Base-by-base conservation (phyloP, 495 filamentous ascomycete species). In the Lepraria neglecta region DNA sequence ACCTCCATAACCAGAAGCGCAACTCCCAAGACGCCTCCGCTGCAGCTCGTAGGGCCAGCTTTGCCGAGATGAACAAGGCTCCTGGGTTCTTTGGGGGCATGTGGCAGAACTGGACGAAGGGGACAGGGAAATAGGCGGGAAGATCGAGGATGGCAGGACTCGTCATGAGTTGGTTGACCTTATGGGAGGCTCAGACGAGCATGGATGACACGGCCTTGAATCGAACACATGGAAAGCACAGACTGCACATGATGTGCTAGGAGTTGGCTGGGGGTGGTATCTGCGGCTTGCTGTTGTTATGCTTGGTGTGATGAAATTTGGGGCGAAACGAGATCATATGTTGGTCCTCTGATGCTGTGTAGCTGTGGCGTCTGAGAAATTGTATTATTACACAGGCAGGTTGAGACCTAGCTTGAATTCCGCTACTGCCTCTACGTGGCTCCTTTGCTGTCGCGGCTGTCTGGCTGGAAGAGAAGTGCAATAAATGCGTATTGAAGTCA, bases 1-100 rank as follows among this genome's bases (percentile, higher is more conserved):
- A 72, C 42, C 72, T 84, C 67, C 72, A 73, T 6, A 74, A 70
- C 35, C 77, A 80, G 72, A 84, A 84, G 65, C 74, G 82, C 3
- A 76, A 75, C 51, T 73, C 73, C 0, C 55, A 53, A 6, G 79
- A 83, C 64, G 65, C 73, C 0, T 62, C 60, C 4, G 68, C 74
- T 50, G 66, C 71, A 6, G 69, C 70, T 10, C 72, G 81, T 15
- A 70, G 78, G 42, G 70, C 73, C 17, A 79, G 76, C 64, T 83
- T 75, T 65, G 74, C 72, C 45, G 82, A 84, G 64, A 79, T 82
- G 71, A 24, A 58, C 21, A 70, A 71, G 11, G 63, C 68, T 31
- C 71, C 76, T 0, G 80, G 79, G 0, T 69, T 77, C 48, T 74
- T 84, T 52, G 75, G 77, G 3, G 77, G 75, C 64, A 72, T 76